Conservation (phyloP, 148 eudicot species). For the Camellia granthamiana region DNA sequence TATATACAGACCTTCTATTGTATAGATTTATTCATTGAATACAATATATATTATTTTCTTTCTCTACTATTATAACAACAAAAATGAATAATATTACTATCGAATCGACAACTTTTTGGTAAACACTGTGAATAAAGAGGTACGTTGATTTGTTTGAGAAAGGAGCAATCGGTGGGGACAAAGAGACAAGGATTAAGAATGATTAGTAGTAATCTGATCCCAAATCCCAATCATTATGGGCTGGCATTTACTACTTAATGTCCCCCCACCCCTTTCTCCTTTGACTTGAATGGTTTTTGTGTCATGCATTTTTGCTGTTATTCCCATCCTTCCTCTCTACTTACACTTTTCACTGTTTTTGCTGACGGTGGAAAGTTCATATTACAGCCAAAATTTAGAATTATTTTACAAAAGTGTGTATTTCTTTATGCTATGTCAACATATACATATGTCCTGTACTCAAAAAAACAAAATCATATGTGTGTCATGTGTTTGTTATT, state of each 20-base stretch:
- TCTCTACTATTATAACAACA: no score
- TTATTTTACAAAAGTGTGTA: neutral
- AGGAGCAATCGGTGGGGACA: neutral
- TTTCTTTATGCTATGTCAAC: neutral
- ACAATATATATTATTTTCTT: no score
- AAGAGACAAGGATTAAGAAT: neutral
- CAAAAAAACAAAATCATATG: neutral
- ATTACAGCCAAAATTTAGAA: neutral
- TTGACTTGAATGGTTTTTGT: neutral
- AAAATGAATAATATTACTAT: no score
- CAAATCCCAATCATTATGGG: constrained; percentile 8
- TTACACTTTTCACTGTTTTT: constrained; percentile 7
- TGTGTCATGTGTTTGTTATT: neutral
- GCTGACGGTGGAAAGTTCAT: constrained; percentile 5
- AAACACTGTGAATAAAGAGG: neutral
- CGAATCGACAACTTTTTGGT: neutral
- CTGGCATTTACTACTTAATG: constrained; percentile 3
- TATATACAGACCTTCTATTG: no score
- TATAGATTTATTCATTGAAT: no score
- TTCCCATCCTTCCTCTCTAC: neutral
- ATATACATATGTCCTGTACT: neutral
- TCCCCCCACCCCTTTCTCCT: neutral
- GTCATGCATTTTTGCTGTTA: no score
- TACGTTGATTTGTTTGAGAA: neutral
- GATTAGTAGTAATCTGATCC: constrained; percentile 7